Evolutionary conservation across 2,329 filamentous ascomycete genomes (phyloP), one percentile per base, ranked within the genome.

Genomic region (Ascochyta pisi): DNA sequence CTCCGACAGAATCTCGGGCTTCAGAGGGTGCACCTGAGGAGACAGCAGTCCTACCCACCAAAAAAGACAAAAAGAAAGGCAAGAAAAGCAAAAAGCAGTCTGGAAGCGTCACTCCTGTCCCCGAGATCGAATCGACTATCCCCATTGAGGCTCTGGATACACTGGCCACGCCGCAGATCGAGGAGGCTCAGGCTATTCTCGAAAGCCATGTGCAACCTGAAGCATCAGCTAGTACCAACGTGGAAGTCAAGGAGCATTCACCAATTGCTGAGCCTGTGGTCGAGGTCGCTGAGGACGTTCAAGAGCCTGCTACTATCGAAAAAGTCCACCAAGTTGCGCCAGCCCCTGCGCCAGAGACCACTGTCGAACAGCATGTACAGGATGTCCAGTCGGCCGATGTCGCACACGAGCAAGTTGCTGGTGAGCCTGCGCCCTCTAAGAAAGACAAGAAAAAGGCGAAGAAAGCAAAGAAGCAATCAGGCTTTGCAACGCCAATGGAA

Each of bases 371-470:
- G 15, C 41, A 34, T 5, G 22, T 37, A n/a, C 52, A 33, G 9
- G 24, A 45, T 27, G 13, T 22, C 13, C 53, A 47, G 16, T 26
- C 50, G 5, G 23, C n/a, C 16, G 37, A 34, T 7, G 16, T 38
- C 4, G 2, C 22, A 2, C 22, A 34, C 22, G 41, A 44, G 19
- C 7, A 54, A 26, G 46, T 41, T 9, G 34, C 37, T 4, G 54
- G 55, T 6, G 54, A 64, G 22, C n/a, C 43, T 27, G 43, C 53
- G 35, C 35, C 45, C 15, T 61, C 63, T 1, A 69, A 65, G 54
- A 64, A 66, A 23, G 57, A 59, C 15, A 65, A 68, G 51, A 69
- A 68, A 34, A 68, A 69, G 44, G 51, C 44, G 9, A 70, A 69
- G 52, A 69, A 58, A 19, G 50, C 41, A 1, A 60, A 55, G 29